phyloP scores from a whole-genome alignment of 345 rosid genomes.

The Carallia brachiata region DNA sequence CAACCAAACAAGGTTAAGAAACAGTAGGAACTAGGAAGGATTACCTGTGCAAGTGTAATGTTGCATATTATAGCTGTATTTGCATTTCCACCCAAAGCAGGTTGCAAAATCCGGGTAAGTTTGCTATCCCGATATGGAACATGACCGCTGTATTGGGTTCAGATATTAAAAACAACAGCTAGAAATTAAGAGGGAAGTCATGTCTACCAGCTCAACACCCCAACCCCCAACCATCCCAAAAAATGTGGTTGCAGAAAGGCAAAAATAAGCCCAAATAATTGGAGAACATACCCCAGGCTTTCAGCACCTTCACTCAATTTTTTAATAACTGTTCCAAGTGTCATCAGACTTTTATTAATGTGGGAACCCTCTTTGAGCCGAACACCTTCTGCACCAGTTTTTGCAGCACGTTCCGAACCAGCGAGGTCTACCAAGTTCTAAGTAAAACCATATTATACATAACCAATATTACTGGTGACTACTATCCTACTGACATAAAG shows the following conservation, averaged over 20 bases:
- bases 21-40: neutral
- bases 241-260: neutral
- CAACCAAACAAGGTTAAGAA: neutral
- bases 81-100: slow-evolving; percentile 98
- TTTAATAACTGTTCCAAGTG: slow-evolving; percentile 90
- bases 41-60: slow-evolving; percentile 92
- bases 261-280: slow-evolving; percentile 1
- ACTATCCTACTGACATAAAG: too few species aligned
- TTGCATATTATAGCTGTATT: slow-evolving; percentile 98
- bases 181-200: neutral
- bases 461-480: slow-evolving; percentile 1
- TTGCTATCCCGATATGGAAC: slow-evolving; percentile 98
- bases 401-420: slow-evolving; percentile 98
- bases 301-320: slow-evolving; percentile 96
- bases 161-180: neutral
- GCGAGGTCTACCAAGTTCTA: slow-evolving; percentile 98
- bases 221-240: neutral
- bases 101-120: slow-evolving; percentile 94
- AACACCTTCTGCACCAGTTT: slow-evolving; percentile 99
- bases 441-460: slow-evolving; percentile 15
- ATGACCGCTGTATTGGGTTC: slow-evolving; percentile 65
- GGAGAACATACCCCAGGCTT: slow-evolving; percentile 71
- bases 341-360: slow-evolving; percentile 95
- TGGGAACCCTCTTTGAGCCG: slow-evolving; percentile 96
- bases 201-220: neutral